Percentiles rank a stretch among this genome's conserved stretches.
Evolutionary conservation across 192 early-diverging fungal species (phyloP).

Genomic region (Paraglomus brasilianum): DNA sequence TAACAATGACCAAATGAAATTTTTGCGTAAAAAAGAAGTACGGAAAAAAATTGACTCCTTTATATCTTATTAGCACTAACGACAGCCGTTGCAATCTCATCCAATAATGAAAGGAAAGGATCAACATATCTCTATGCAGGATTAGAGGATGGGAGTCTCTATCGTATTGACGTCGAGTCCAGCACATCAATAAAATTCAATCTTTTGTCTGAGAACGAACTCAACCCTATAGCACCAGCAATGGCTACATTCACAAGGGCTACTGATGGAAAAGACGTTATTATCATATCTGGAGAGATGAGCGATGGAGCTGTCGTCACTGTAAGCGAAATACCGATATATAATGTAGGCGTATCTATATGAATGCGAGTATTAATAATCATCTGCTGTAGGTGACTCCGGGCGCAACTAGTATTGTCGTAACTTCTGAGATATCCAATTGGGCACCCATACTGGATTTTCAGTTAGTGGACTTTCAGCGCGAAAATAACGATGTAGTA

Average conservation of each 20-base stretch:
- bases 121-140: slow-evolving; percentile 14
- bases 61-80: slow-evolving; percentile 1
- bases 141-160: slow-evolving; percentile 1
- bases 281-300: slow-evolving; percentile 16
- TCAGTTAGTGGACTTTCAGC: slow-evolving; percentile 12
- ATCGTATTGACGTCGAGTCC: slow-evolving; percentile 4
- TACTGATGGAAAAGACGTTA: not conserved
- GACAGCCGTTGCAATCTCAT: slow-evolving; percentile 11
- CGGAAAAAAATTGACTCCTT: not conserved
- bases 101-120: not conserved
- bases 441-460: slow-evolving; percentile 26
- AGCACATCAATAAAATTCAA: not conserved
- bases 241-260: slow-evolving; percentile 3
- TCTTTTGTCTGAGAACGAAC: not conserved
- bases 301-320: slow-evolving; percentile 20
- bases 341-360: too few species aligned
- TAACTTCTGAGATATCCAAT: slow-evolving; percentile 11
- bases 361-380: too few species aligned
- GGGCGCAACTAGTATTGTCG: not conserved
- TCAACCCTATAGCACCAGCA: slow-evolving; percentile 1
- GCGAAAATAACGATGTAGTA: slow-evolving; percentile 16
- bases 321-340: not conserved
- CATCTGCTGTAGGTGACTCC: not conserved
- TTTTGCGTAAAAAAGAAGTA: too few species aligned
- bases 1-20: not conserved